Evolutionary conservation across 352 stramenopile genomes (phyloP).

Genomic region (Phytophthora vignae): DNA sequence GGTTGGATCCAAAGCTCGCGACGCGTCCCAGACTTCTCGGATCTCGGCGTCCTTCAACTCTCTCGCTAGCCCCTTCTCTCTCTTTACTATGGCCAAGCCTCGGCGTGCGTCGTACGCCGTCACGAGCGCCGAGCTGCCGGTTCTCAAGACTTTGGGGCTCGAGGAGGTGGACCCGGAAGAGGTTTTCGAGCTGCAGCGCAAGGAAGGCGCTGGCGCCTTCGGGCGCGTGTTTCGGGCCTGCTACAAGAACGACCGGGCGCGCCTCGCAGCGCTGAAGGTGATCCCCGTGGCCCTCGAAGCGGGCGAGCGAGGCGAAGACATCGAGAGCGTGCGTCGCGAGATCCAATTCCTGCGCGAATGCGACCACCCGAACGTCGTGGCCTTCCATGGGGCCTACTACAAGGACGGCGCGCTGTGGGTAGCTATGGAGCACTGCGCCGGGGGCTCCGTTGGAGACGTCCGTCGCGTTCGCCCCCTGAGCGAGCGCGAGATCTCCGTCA

Average conservation of each 20-base stretch:
- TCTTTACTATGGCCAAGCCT: constrained; percentile 63
- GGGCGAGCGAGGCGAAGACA: constrained; percentile 69
- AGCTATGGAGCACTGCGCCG: constrained; percentile 91
- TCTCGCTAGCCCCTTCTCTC: constrained; percentile 88
- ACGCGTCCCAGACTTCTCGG: constrained; percentile 25
- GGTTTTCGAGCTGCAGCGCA: constrained; percentile 75
- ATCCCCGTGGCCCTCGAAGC: constrained; percentile 73
- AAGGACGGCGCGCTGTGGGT: constrained; percentile 89
- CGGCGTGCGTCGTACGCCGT: constrained; percentile 39
- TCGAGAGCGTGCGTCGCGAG: constrained; percentile 73
- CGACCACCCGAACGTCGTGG: constrained; percentile 80
- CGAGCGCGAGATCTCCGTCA: constrained; percentile 82
- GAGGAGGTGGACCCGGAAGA: constrained; percentile 70
- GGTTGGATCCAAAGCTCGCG: constrained; percentile 16
- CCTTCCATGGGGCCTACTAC: constrained; percentile 83
- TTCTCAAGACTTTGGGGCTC: constrained; percentile 65
- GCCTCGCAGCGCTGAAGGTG: constrained; percentile 74
- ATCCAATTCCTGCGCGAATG: constrained; percentile 80
- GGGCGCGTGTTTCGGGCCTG: constrained; percentile 73
- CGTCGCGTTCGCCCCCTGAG: constrained; percentile 50
- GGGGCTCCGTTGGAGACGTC: constrained; percentile 84
- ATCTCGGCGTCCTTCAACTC: not conserved
- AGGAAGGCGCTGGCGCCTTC: constrained; percentile 77
- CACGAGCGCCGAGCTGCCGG: constrained; percentile 37
- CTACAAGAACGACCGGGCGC: constrained; percentile 50